Percentiles rank a stretch among this genome's conserved stretches.
Evolutionary conservation across 495 filamentous ascomycete species (phyloP).

Genomic region (Talaromyces trachyspermus): DNA sequence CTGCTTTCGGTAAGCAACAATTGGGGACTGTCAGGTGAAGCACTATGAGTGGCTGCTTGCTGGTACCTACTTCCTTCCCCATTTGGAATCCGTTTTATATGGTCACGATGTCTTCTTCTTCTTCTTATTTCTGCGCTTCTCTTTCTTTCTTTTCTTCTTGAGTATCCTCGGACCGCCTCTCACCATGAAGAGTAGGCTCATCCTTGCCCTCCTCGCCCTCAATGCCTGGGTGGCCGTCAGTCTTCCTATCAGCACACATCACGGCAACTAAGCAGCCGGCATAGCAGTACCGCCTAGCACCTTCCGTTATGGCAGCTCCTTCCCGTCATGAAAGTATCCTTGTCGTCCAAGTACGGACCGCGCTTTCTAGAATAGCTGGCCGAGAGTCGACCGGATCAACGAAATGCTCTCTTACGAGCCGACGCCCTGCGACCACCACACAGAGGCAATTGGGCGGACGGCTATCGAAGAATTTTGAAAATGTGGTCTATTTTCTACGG

Average conservation of each 20-base stretch:
- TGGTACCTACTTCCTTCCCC: too few species aligned
- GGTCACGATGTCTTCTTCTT: too few species aligned
- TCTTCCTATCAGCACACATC: not conserved
- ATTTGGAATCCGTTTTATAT: too few species aligned
- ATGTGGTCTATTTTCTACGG: constrained; percentile 1
- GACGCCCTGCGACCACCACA: not conserved
- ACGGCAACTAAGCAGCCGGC: not conserved
- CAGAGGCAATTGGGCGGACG: not conserved
- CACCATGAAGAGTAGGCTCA: not conserved
- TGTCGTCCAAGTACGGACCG: not conserved
- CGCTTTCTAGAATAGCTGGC: not conserved
- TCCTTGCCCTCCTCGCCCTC: not conserved
- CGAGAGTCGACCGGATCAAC: not conserved
- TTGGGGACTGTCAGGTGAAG: too few species aligned
- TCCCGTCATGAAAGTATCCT: not conserved
- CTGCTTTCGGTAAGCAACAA: too few species aligned
- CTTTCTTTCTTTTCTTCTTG: too few species aligned
- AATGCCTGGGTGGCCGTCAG: not conserved
- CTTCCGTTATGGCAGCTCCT: not conserved
- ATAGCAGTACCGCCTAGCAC: not conserved
- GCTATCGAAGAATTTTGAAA: not conserved
- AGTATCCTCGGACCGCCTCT: too few species aligned
- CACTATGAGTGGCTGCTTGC: too few species aligned
- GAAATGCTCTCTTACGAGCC: not conserved
- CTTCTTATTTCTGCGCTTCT: not conserved